Evolutionary conservation across 1,284 basidiomycete genomes (phyloP).

Genomic region (Neolentinus lepideus): DNA sequence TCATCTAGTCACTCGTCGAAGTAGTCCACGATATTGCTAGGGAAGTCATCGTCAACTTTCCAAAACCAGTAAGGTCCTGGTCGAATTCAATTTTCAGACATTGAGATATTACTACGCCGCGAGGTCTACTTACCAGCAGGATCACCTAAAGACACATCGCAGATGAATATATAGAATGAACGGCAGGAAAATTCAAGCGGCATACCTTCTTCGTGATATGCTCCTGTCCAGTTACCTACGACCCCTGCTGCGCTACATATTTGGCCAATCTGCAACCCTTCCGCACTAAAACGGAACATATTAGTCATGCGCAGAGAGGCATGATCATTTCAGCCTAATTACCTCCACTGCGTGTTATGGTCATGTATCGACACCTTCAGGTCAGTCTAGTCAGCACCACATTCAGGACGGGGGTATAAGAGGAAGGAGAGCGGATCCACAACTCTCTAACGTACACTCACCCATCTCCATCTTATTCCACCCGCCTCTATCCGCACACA

Average conservation of each 20-base stretch:
- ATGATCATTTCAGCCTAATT: slow-evolving; percentile 1
- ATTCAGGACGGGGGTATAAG: slow-evolving; percentile 5
- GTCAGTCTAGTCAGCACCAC: slow-evolving; percentile 6
- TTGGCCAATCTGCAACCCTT: slow-evolving; percentile 57
- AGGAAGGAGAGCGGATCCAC: neutral
- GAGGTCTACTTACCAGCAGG: neutral
- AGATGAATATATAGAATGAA: neutral
- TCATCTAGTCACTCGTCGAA: neutral
- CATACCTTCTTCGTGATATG: slow-evolving; percentile 47
- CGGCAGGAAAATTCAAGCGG: slow-evolving; percentile 2
- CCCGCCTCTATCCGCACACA: slow-evolving; percentile 50
- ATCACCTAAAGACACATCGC: neutral
- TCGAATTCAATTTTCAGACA: neutral
- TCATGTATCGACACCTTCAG: slow-evolving; percentile 43
- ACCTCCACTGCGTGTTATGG: slow-evolving; percentile 51
- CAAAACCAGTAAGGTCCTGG: slow-evolving; percentile 1
- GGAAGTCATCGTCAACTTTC: neutral
- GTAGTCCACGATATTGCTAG: neutral
- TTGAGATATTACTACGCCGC: neutral
- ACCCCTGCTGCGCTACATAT: slow-evolving; percentile 56
- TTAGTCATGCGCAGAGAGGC: slow-evolving; percentile 1
- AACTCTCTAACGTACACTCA: slow-evolving; percentile 25
- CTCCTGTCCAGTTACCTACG: slow-evolving; percentile 59
- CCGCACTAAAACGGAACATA: slow-evolving; percentile 30
- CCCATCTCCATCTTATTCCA: slow-evolving; percentile 56